Base-by-base conservation (phyloP, 2,329 filamentous ascomycete genomes). In the Colletotrichum filicis region DNA sequence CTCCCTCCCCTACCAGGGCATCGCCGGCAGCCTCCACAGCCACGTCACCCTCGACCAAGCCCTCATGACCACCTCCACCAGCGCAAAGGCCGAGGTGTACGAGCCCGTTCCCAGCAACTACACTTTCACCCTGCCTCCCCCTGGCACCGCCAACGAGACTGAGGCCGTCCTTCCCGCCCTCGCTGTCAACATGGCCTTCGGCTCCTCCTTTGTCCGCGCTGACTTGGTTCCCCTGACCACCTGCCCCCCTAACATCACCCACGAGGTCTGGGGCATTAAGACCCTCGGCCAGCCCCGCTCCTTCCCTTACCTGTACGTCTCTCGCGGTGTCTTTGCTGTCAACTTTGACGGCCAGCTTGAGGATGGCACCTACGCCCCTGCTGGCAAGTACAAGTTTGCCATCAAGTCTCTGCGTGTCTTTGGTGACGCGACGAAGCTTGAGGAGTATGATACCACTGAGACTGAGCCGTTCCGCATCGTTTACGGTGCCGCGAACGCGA, bases 351-450 rank as follows among this genome's bases (percentile, higher is more conserved):
- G 89, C 14, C 79, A 80, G 65, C 79, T 90, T 5, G 80, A 81
- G 0, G 83, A 86, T 11, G 87, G 87, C 16, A 81, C 76, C 1
- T 88, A 86, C 72, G 88, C 83, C 1, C 84, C 87, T 0, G 80
- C 83, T 0, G 89, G 88, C 12, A 76, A 77, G 32, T 90, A 91
- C 79, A 86, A 85, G 78, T 80, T 90, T 62, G 81, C 81, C 1
- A 80, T 89, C 35, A 83, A 83, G 69, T 85, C 87, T 2, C 78
- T 90, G 74, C 84, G 83, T 71, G 84, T 90, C 71, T 88, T 87
- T 76, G 88, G 88, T 5, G 82, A 90, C 69, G 78, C 80, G 42
- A 78, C 80, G 16, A 81, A 85, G 68, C 73, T 80, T 2, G 79
- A 78, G 4, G 86, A 90, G 61, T 90, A 87, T 79, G 87, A 90